A percentile compares a stretch with the other conserved stretches of the same genome.
Evolutionary conservation across 768 basidiomycete species (phyloP).

Genomic region (Dentipellis fragilis): DNA sequence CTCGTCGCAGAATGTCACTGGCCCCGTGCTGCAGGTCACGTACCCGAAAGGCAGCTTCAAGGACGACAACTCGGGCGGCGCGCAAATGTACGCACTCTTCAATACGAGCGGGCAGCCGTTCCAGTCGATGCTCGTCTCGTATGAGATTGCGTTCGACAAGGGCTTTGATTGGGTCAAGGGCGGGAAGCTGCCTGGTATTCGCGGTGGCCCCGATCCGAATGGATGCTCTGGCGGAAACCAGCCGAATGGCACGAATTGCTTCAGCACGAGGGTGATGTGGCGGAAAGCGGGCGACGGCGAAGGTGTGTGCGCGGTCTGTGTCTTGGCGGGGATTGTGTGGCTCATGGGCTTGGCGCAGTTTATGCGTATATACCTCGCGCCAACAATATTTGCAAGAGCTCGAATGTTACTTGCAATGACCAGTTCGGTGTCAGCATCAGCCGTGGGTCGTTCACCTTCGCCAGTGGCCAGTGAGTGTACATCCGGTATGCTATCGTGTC

Average conservation of each 20-base stretch:
- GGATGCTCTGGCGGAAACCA: constrained; percentile 65
- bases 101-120: constrained; percentile 50
- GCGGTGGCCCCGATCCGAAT: constrained; percentile 52
- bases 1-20: constrained; percentile 17
- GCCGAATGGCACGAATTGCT: constrained; percentile 58
- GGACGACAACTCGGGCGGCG: constrained; percentile 43
- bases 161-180: constrained; percentile 67
- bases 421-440: constrained; percentile 66
- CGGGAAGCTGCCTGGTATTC: constrained; percentile 68
- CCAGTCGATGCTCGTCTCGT: constrained; percentile 59
- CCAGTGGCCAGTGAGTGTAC: constrained; percentile 46
- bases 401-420: constrained; percentile 58
- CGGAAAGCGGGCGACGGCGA: constrained; percentile 53
- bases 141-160: constrained; percentile 63
- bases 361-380: constrained; percentile 73
- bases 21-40: constrained; percentile 44
- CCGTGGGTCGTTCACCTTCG: constrained; percentile 56
- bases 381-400: constrained; percentile 46
- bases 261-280: constrained; percentile 74
- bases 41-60: constrained; percentile 56
- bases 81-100: constrained; percentile 62
- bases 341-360: constrained; percentile 29
- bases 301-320: constrained; percentile 32
- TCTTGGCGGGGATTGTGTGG: constrained; percentile 1
- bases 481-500: not conserved